phyloP scores from a whole-genome alignment of 1,284 basidiomycete species.

The Trichosporon sp. region DNA sequence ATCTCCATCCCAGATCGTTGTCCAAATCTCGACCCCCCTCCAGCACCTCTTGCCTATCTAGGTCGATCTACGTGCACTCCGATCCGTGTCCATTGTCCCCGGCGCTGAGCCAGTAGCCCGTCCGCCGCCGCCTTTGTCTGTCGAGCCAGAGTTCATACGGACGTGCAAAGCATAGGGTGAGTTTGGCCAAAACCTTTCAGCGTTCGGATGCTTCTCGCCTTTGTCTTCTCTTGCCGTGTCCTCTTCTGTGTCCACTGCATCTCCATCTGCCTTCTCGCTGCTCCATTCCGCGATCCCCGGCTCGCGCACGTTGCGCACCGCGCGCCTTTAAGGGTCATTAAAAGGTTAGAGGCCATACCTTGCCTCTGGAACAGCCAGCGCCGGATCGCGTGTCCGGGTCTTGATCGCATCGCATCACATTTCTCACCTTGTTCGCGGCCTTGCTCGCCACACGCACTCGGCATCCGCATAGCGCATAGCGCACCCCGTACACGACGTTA shows the following conservation, averaged over 20 bases:
- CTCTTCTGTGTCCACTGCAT: neutral
- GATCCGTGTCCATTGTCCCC: neutral
- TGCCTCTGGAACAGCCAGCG: neutral
- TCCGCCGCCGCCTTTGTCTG: neutral
- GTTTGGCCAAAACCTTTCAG: neutral
- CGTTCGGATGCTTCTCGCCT: neutral
- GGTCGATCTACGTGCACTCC: neutral
- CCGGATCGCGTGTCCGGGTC: neutral
- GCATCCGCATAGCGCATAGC: neutral
- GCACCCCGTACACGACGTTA: neutral
- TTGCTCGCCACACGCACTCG: neutral
- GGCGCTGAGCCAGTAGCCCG: neutral
- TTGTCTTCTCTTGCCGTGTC: neutral
- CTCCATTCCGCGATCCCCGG: neutral
- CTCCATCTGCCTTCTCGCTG: neutral
- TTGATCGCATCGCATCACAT: conserved; percentile 1
- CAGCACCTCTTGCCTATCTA: neutral
- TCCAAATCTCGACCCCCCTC: neutral
- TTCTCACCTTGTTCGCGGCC: neutral
- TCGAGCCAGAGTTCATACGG: neutral
- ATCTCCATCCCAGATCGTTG: neutral
- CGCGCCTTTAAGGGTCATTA: neutral
- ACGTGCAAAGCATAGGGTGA: neutral
- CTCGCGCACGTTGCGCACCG: neutral
- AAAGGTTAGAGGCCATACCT: neutral